phyloP scores from a whole-genome alignment of 208 protist genomes.

The Phytomonas francai region DNA sequence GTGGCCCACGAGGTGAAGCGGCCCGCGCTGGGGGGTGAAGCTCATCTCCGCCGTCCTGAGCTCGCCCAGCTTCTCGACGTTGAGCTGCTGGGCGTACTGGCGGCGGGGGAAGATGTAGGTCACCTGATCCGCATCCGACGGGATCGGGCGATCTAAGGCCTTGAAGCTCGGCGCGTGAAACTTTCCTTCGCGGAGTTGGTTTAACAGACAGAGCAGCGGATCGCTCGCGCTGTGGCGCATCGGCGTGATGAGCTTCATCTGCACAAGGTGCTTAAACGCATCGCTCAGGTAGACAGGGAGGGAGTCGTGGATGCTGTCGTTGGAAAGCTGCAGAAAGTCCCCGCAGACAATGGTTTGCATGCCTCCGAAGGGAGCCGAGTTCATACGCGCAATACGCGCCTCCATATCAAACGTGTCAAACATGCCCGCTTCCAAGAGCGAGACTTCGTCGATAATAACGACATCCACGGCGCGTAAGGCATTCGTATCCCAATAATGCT shows the following conservation, averaged over 20 bases:
- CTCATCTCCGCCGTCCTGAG: slow-evolving; percentile 49
- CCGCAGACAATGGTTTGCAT: slow-evolving; percentile 88
- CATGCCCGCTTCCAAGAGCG: slow-evolving; percentile 65
- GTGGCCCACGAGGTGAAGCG: slow-evolving; percentile 53
- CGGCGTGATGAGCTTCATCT: slow-evolving; percentile 60
- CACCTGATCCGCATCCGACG: slow-evolving; percentile 32
- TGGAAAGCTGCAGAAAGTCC: slow-evolving; percentile 89
- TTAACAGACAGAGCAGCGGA: slow-evolving; percentile 47
- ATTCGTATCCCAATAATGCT: slow-evolving; percentile 61
- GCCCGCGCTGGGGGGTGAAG: slow-evolving; percentile 67
- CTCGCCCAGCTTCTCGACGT: slow-evolving; percentile 61
- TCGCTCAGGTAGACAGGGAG: slow-evolving; percentile 50
- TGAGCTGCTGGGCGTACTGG: slow-evolving; percentile 63
- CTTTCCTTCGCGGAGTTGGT: slow-evolving; percentile 43
- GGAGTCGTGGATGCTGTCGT: slow-evolving; percentile 12
- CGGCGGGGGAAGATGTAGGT: slow-evolving; percentile 81
- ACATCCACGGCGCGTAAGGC: slow-evolving; percentile 82
- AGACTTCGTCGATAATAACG: slow-evolving; percentile 91
- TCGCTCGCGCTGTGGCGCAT: slow-evolving; percentile 65
- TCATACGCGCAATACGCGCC: slow-evolving; percentile 64
- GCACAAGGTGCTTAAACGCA: slow-evolving; percentile 46
- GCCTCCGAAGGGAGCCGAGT: slow-evolving; percentile 72
- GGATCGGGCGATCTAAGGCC: slow-evolving; percentile 47
- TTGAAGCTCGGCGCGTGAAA: slow-evolving; percentile 39
- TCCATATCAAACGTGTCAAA: slow-evolving; percentile 84